A percentile compares a stretch with the other conserved stretches of the same genome.
phyloP scores from a whole-genome alignment of 768 basidiomycete species.

The Brasilioporus rufonigricans region DNA sequence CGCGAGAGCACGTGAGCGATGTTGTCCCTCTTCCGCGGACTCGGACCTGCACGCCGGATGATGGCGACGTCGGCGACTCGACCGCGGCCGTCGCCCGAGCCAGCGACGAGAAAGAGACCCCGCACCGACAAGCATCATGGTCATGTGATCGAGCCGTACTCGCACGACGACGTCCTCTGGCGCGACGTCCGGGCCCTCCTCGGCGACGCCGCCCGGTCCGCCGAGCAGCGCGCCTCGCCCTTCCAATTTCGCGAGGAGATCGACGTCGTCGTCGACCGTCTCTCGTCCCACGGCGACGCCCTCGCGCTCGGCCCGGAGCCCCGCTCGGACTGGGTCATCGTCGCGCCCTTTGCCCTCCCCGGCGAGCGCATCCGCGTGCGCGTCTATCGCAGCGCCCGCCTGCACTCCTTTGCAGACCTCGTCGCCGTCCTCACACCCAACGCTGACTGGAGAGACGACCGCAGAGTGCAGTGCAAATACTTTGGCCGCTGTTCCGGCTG shows the following conservation, averaged over 20 bases:
- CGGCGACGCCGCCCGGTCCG: conserved; percentile 53
- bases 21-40: not conserved
- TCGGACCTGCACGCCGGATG: not conserved
- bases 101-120: not conserved
- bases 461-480: conserved; percentile 73
- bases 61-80: not conserved
- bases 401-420: conserved; percentile 77
- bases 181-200: conserved; percentile 68
- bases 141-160: conserved; percentile 49
- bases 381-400: conserved; percentile 66
- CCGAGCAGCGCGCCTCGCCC: conserved; percentile 49
- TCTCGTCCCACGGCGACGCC: conserved; percentile 67
- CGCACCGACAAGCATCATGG: conserved; percentile 26
- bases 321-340: conserved; percentile 70
- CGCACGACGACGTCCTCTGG: conserved; percentile 72
- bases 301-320: conserved; percentile 52
- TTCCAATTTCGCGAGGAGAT: conserved; percentile 60
- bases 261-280: conserved; percentile 58
- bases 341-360: conserved; percentile 82
- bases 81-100: not conserved
- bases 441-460: conserved; percentile 59
- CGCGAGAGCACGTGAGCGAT: not conserved
- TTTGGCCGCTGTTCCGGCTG: conserved; percentile 91
- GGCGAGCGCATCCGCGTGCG: conserved; percentile 74
- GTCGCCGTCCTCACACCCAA: conserved; percentile 66